These are phyloP conservation scores for Puccinia novopanici DNA, from an alignment of 1,284 basidiomycete genomes.

Conservation along the genomic window DNA sequence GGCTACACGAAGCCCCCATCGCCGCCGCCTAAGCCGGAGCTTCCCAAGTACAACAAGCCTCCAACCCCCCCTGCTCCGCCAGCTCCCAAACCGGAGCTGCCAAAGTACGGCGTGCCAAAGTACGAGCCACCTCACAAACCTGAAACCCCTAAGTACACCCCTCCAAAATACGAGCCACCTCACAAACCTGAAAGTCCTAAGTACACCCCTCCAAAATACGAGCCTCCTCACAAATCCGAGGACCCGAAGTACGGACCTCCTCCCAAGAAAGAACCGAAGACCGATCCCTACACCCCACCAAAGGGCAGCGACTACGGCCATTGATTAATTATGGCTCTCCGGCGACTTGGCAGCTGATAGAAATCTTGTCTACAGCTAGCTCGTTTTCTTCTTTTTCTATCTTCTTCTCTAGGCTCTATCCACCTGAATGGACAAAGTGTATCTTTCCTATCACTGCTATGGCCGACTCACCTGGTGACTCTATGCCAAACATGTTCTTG, in stretches of 20 bases:
- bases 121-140: neutral
- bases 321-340: neutral
- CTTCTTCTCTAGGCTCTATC: neutral
- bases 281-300: neutral
- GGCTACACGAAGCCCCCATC: too few species aligned
- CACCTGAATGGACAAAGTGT: slow-evolving; percentile 1
- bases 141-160: too few species aligned
- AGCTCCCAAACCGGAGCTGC: neutral
- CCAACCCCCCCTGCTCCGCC: neutral
- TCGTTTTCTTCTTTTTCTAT: neutral
- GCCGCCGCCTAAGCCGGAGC: neutral
- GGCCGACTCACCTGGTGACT: neutral
- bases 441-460: neutral
- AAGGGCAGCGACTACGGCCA: neutral
- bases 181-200: too few species aligned
- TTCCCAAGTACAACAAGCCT: neutral
- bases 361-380: neutral
- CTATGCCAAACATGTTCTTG: neutral
- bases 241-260: neutral
- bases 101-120: neutral
- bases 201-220: too few species aligned
- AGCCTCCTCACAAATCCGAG: neutral
- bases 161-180: too few species aligned
- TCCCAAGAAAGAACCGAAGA: neutral
- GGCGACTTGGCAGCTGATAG: neutral